These are phyloP conservation scores for Phytophthora sp. DNA, from an alignment of 352 stramenopile species.

Conservation along the genomic window DNA sequence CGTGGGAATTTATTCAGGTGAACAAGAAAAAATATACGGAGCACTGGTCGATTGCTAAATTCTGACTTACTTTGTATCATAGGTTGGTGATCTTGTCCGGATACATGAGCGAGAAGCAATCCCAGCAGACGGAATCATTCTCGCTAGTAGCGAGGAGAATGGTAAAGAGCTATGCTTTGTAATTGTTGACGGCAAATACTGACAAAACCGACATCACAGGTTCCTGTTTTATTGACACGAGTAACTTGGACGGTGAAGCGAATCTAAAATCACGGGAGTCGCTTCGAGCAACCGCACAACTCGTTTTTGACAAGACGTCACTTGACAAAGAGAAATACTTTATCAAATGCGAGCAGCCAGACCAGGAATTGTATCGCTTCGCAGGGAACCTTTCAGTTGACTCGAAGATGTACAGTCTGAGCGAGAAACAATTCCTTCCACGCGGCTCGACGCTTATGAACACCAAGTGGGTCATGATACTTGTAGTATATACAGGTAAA, in stretches of 20 bases:
- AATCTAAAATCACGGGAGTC: constrained; percentile 77
- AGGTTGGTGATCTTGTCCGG: constrained; percentile 87
- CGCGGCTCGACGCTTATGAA: constrained; percentile 83
- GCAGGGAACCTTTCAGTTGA: constrained; percentile 72
- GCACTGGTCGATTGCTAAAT: not conserved
- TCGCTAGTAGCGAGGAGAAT: constrained; percentile 85
- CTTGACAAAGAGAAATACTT: constrained; percentile 57
- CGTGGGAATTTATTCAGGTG: constrained; percentile 83
- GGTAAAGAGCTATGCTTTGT: constrained; percentile 48
- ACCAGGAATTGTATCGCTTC: constrained; percentile 84
- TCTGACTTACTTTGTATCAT: not conserved
- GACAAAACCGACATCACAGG: constrained; percentile 31
- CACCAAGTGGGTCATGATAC: constrained; percentile 72
- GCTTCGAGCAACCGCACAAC: constrained; percentile 42
- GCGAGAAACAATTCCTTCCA: constrained; percentile 77
- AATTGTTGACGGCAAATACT: not conserved
- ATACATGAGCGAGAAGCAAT: constrained; percentile 89
- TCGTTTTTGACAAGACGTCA: constrained; percentile 44
- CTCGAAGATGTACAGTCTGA: constrained; percentile 66
- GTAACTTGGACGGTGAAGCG: constrained; percentile 81
- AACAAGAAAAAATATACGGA: not conserved
- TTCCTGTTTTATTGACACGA: constrained; percentile 83
- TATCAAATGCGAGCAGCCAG: constrained; percentile 78
- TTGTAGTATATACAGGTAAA: constrained; percentile 77
- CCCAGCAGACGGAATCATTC: constrained; percentile 91